These are phyloP conservation scores for Xylaria sp. DNA, from an alignment of 2,329 filamentous ascomycete species.

Conservation along the genomic window DNA sequence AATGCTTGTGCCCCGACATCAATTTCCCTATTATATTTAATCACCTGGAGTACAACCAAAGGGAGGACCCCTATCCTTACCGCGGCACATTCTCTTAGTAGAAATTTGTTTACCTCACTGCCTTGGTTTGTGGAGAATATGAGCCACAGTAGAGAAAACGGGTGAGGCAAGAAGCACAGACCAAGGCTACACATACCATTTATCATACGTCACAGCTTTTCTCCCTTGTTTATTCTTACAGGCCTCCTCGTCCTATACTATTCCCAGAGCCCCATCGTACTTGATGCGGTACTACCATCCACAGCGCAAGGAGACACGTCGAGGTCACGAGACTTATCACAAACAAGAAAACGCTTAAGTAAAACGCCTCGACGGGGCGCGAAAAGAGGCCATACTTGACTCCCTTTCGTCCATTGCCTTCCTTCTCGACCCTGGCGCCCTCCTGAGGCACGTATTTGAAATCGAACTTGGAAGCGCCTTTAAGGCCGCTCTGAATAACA, in stretches of 20 bases:
- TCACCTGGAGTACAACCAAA: too few relatives aligned
- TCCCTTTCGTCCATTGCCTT: conserved; percentile 37
- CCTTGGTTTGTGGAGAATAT: too few relatives aligned
- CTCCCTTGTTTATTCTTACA: too few relatives aligned
- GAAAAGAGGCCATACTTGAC: conserved; percentile 34
- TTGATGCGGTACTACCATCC: conserved; percentile 1
- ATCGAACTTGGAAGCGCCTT: conserved; percentile 48
- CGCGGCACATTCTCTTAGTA: too few relatives aligned
- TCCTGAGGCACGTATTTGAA: conserved; percentile 51
- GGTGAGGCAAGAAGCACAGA: too few relatives aligned
- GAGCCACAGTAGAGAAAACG: too few relatives aligned
- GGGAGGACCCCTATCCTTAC: too few relatives aligned
- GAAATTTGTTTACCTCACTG: too few relatives aligned
- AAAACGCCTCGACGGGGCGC: conserved; percentile 46
- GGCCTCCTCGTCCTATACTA: neutral
- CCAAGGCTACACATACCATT: too few relatives aligned
- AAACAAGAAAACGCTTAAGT: conserved; percentile 42
- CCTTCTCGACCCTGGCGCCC: conserved; percentile 40
- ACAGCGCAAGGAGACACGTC: neutral
- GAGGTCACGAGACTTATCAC: conserved; percentile 22
- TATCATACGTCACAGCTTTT: too few relatives aligned
- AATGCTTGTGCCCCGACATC: too few relatives aligned
- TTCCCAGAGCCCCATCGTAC: neutral
- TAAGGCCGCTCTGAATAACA: conserved; percentile 49
- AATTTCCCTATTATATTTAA: too few relatives aligned